A percentile compares a stretch with the other conserved stretches of the same genome.
These are phyloP conservation scores for Celoporthe dispersa DNA, from an alignment of 2,329 filamentous ascomycete genomes.

Conservation along the genomic window DNA sequence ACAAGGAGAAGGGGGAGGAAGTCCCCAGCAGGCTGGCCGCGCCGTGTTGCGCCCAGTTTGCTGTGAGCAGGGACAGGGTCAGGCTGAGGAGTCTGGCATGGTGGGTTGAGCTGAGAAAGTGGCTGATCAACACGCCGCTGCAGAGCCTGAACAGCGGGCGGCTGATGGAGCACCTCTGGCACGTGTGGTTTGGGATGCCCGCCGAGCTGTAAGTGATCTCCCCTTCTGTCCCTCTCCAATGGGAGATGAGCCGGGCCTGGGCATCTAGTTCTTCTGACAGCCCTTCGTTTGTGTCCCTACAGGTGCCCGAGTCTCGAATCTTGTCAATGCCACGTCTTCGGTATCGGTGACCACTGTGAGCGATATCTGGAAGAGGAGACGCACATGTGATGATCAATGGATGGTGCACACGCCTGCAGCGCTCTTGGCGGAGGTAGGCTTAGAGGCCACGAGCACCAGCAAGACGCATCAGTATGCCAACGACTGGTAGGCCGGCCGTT, in stretches of 20 bases:
- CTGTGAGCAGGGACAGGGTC: slow-evolving; percentile 50
- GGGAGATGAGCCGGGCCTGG: background rate
- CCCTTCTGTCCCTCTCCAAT: background rate
- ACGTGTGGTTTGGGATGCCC: slow-evolving; percentile 43
- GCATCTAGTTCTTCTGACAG: background rate
- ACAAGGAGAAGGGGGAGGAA: slow-evolving; percentile 30
- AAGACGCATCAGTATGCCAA: background rate
- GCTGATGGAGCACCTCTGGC: slow-evolving; percentile 59
- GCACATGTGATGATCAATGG: slow-evolving; percentile 9
- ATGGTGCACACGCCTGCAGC: no score
- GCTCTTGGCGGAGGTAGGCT: background rate
- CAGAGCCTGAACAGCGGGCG: slow-evolving; percentile 50
- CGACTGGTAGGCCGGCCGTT: background rate
- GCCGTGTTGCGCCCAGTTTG: slow-evolving; percentile 60
- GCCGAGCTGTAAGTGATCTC: slow-evolving; percentile 29
- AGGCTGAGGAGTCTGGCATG: slow-evolving; percentile 44
- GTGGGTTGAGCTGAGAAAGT: slow-evolving; percentile 51
- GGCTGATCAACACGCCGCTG: slow-evolving; percentile 51
- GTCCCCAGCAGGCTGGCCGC: slow-evolving; percentile 45
- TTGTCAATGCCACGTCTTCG: slow-evolving; percentile 33
- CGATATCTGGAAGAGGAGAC: slow-evolving; percentile 28
- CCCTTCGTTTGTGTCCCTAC: background rate
- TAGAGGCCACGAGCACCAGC: background rate
- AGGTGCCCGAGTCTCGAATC: slow-evolving; percentile 32
- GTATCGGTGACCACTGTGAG: slow-evolving; percentile 32